phyloP scores from a whole-genome alignment of 2,329 filamentous ascomycete species.

The Aureobasidium sp. region DNA sequence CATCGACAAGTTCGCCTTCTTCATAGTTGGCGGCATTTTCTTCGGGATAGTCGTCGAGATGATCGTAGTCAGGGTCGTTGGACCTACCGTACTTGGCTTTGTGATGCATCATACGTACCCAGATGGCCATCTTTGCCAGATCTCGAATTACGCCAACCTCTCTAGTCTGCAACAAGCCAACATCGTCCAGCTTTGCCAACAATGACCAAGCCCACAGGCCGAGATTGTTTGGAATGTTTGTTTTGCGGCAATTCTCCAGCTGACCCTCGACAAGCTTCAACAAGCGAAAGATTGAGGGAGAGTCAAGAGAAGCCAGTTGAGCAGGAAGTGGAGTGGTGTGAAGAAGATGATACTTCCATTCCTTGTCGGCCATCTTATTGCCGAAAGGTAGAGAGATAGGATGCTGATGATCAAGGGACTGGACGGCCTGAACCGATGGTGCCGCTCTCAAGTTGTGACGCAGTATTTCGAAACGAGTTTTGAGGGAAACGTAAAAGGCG shows the following conservation, averaged over 20 bases:
- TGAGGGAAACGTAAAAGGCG: conserved; percentile 59
- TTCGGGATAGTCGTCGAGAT: conserved; percentile 17
- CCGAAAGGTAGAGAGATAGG: conserved; percentile 45
- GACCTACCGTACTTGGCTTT: conserved; percentile 27
- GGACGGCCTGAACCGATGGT: conserved; percentile 47
- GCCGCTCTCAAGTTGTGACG: conserved; percentile 50
- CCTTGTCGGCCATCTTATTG: conserved; percentile 43
- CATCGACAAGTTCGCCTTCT: conserved; percentile 6
- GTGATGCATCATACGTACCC: conserved; percentile 42
- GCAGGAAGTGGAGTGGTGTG: conserved; percentile 38
- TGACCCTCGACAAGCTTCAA: conserved; percentile 51
- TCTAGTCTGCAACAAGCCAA: conserved; percentile 64
- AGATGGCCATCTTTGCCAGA: conserved; percentile 65
- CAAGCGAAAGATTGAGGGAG: conserved; percentile 56
- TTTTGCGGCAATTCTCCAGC: conserved; percentile 44
- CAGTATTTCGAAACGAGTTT: conserved; percentile 55
- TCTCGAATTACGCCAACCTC: conserved; percentile 71
- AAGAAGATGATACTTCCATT: conserved; percentile 41
- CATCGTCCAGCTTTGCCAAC: conserved; percentile 55
- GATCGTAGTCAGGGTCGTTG: conserved; percentile 31
- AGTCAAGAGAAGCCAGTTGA: conserved; percentile 48
- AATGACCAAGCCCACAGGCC: conserved; percentile 83
- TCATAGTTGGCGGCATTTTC: conserved; percentile 19
- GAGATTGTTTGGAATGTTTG: conserved; percentile 51
- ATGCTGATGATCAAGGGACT: conserved; percentile 46